Evolutionary conservation across 441 rosid species (phyloP).

Genomic region (Populus hybrid): DNA sequence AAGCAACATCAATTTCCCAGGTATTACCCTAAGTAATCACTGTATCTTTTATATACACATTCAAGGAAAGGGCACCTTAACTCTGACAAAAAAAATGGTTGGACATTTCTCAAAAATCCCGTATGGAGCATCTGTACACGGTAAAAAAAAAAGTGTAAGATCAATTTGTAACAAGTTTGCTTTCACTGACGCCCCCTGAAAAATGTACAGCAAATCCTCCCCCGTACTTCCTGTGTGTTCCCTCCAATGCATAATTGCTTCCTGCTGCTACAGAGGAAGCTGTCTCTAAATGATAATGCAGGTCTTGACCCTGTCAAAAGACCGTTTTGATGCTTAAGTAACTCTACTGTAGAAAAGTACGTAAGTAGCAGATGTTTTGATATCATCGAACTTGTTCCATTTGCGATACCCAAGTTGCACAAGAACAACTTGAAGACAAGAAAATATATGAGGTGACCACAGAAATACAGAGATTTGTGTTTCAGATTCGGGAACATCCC

Average conservation of each 20-base stretch:
- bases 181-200: background rate
- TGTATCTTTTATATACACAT: background rate
- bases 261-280: background rate
- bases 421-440: background rate
- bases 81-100: background rate
- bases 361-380: slow-evolving; percentile 86
- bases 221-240: background rate
- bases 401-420: slow-evolving; percentile 73
- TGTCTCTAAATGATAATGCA: background rate
- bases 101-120: background rate
- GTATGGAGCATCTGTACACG: background rate
- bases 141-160: background rate
- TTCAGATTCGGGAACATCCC: background rate
- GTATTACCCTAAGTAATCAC: background rate
- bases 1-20: background rate
- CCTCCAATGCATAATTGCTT: background rate
- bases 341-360: slow-evolving; percentile 87
- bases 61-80: background rate
- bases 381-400: slow-evolving; percentile 88
- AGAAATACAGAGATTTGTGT: background rate
- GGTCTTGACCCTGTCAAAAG: background rate
- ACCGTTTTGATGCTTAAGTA: background rate
- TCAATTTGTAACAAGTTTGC: background rate
- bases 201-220: background rate
- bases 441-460: background rate